A percentile compares a stretch with the other conserved stretches of the same genome.
Conservation (phyloP, 768 basidiomycete species). For the Naganishia kalamii region DNA sequence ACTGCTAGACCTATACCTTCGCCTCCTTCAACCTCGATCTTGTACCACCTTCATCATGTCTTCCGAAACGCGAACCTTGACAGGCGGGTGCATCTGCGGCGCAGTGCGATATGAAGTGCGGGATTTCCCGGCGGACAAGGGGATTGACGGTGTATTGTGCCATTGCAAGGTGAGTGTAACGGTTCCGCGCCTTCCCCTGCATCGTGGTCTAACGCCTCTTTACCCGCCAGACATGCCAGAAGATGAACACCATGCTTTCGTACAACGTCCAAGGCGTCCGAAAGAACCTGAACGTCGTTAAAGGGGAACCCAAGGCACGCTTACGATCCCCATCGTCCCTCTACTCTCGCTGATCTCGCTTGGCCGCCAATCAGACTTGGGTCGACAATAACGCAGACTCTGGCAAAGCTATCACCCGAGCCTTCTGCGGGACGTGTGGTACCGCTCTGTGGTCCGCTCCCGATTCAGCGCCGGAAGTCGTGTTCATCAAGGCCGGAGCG, state of each 20-base stretch:
- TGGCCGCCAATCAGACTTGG: background rate
- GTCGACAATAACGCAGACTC: background rate
- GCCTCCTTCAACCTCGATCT: background rate
- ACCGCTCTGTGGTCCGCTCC: background rate
- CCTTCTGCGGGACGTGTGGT: background rate
- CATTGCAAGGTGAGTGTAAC: background rate
- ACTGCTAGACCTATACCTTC: too few species aligned
- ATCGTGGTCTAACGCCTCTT: background rate
- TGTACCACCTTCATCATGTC: background rate
- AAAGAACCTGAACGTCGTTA: background rate
- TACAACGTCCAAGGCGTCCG: background rate
- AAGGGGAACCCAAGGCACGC: background rate
- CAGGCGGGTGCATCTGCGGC: background rate
- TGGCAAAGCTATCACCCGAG: background rate
- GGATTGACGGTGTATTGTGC: background rate
- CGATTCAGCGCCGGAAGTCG: background rate
- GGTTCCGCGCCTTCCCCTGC: too few species aligned
- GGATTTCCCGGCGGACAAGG: background rate
- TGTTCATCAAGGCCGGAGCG: slow-evolving; percentile 1
- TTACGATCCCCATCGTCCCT: background rate
- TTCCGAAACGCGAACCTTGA: background rate
- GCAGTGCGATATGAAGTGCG: background rate
- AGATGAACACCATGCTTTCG: slow-evolving; percentile 2
- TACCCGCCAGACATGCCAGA: background rate
- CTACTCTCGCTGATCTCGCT: background rate